Evolutionary conservation across 2,329 filamentous ascomycete genomes (phyloP).

Genomic region (Triangularia setosa): DNA sequence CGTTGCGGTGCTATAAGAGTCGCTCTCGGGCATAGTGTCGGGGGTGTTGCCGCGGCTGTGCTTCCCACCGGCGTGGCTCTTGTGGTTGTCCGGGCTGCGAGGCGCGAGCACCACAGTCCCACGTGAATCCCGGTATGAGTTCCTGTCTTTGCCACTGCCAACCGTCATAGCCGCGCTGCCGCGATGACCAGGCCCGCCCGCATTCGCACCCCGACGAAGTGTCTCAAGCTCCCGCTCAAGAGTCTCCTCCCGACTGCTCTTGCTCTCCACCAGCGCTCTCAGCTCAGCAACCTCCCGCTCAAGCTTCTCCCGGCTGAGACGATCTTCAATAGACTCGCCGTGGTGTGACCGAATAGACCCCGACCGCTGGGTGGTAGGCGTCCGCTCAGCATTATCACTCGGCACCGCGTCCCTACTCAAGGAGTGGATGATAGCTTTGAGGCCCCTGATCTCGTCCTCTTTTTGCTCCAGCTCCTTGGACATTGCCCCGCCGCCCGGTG

Average conservation of each 20-base stretch:
- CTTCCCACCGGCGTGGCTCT: constrained; percentile 26
- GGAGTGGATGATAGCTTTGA: constrained; percentile 97
- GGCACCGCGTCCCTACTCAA: constrained; percentile 73
- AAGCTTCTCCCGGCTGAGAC: constrained; percentile 61
- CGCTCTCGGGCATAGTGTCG: constrained; percentile 68
- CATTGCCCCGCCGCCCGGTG: constrained; percentile 39
- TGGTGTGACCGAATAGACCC: constrained; percentile 43
- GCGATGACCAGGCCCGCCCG: constrained; percentile 38
- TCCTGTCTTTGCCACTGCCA: constrained; percentile 47
- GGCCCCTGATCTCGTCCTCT: constrained; percentile 92
- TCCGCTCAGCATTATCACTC: constrained; percentile 35
- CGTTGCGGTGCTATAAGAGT: constrained; percentile 64
- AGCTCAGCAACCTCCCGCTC: constrained; percentile 79
- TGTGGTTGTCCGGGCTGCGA: constrained; percentile 46
- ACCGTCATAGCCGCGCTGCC: constrained; percentile 46
- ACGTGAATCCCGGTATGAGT: constrained; percentile 62
- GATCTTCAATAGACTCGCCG: constrained; percentile 51
- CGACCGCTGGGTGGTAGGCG: constrained; percentile 30
- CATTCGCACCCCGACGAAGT: constrained; percentile 45
- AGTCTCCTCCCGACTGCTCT: constrained; percentile 73
- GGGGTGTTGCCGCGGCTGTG: constrained; percentile 50
- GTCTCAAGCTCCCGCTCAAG: constrained; percentile 76
- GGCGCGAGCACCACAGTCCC: constrained; percentile 60
- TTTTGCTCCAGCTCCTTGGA: constrained; percentile 84
- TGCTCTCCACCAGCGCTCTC: constrained; percentile 67